Conservation (phyloP, 345 rosid species). For the Syzygium oleosum region DNA sequence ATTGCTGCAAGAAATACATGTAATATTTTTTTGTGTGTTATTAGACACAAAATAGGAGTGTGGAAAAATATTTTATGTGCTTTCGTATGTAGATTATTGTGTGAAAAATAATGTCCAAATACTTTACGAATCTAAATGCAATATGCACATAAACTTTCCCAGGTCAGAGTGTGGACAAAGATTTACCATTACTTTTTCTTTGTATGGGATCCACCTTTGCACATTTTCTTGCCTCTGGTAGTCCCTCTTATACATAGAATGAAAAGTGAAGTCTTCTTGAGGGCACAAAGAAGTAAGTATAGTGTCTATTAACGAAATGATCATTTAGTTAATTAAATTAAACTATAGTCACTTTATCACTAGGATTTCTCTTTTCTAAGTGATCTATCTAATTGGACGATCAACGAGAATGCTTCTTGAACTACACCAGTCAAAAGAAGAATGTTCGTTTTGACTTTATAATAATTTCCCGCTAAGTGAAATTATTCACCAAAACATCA, state of each 20-base stretch:
- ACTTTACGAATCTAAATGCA: not conserved
- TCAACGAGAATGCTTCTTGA: not conserved
- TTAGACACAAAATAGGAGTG: not conserved
- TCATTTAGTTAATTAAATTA: not conserved
- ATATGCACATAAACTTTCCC: not conserved
- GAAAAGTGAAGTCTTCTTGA: not conserved
- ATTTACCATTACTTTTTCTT: not conserved
- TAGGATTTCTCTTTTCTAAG: not conserved
- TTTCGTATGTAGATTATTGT: not conserved
- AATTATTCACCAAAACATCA: not conserved
- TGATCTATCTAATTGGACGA: not conserved
- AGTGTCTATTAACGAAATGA: not conserved
- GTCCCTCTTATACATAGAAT: not conserved
- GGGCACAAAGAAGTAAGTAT: not conserved
- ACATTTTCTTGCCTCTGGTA: not conserved
- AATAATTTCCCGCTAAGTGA: not conserved
- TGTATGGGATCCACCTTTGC: not conserved
- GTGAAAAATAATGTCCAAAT: not conserved
- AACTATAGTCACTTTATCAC: not conserved
- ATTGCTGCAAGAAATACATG: not conserved
- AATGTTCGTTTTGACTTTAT: not conserved
- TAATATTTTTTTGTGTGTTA: not conserved
- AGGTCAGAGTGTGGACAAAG: not conserved
- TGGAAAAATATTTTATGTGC: not conserved
- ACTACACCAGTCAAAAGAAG: not conserved